Base-by-base conservation (phyloP, 148 eudicot genomes). In the Tetragonia tetragonoides region DNA sequence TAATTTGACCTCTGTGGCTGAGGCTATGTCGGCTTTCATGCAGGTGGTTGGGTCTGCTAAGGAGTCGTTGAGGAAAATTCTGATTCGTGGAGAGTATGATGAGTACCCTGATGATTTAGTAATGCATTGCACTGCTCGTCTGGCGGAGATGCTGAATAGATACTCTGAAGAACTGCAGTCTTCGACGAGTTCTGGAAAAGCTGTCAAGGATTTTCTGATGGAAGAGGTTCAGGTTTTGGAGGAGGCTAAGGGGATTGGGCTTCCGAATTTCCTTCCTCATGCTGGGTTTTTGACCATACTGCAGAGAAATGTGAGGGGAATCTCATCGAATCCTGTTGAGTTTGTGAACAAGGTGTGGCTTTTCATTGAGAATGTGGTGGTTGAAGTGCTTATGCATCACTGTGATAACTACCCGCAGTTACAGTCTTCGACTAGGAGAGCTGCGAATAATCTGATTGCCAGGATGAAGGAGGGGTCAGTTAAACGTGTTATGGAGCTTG, bases 261-360 rank as follows among this genome's bases (percentile, higher is more conserved):
- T 92, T 5, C 90, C 97, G 0, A 90, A 90, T 64, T 92, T 90
- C 46, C 81, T 92, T 5, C 90, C 91, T 1, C 79, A n/a, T n/a
- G n/a, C n/a, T n/a, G n/a, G n/a, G n/a, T n/a, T n/a, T n/a, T n/a
- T n/a, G n/a, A n/a, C n/a, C n/a, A n/a, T n/a, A n/a, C n/a, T n/a
- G n/a, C 85, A 84, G 68, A 64, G 34, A 10, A 86, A 85, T 44
- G 84, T 88, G 6, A 70, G 79, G 59, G 2, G 81, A 88, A 18
- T 75, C 86, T 0, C 21, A 5, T 0, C n/a, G n/a, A 70, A 16
- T 2, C 90, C 90, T 0, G 80, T 75, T 18, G 84, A 78, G 2
- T 90, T 88, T 54, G 77, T 84, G 10, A 73, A 42, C 8, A 77
- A 85, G 9, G 81, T 83, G n/a, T n/a, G n/a, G n/a, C n/a, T n/a